These are phyloP conservation scores for Schwanniomyces polymorphus DNA, from an alignment of 805 yeast genomes.

Conservation along the genomic window DNA sequence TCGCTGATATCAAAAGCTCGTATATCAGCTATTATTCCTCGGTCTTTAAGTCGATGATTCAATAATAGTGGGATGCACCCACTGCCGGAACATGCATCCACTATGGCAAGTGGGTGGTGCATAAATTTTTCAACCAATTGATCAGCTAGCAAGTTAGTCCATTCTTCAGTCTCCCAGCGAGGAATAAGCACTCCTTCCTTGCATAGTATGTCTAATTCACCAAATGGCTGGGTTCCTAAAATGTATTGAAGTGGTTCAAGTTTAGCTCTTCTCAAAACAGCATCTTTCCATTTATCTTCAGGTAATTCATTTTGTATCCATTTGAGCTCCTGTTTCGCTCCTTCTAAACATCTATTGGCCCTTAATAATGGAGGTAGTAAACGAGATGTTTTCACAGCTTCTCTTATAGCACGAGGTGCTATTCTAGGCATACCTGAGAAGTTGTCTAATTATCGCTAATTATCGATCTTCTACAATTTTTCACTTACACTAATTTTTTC, in stretches of 20 bases:
- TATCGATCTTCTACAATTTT: background rate
- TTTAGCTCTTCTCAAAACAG: constrained; percentile 52
- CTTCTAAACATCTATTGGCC: constrained; percentile 27
- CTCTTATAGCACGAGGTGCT: constrained; percentile 23
- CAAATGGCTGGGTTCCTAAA: constrained; percentile 86
- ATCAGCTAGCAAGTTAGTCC: constrained; percentile 54
- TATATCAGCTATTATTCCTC: constrained; percentile 15
- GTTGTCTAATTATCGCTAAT: background rate
- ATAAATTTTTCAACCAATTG: constrained; percentile 4
- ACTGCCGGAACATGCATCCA: constrained; percentile 84
- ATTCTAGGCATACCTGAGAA: constrained; percentile 28
- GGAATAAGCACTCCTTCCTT: constrained; percentile 76
- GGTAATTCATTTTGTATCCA: constrained; percentile 70
- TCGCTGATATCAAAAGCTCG: constrained; percentile 58
- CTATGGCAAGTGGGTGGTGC: constrained; percentile 21
- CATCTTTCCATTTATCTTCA: constrained; percentile 42
- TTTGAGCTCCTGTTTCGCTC: constrained; percentile 55
- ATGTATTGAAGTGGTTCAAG: constrained; percentile 82
- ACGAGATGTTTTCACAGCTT: constrained; percentile 24
- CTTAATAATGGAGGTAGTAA: constrained; percentile 33
- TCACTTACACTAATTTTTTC: background rate
- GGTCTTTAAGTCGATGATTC: constrained; percentile 16
- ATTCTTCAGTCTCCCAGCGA: constrained; percentile 94
- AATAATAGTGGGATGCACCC: constrained; percentile 79
- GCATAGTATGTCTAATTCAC: constrained; percentile 60